Conservation (phyloP, 768 basidiomycete species). For the Sporobolomyces phaffii region DNA sequence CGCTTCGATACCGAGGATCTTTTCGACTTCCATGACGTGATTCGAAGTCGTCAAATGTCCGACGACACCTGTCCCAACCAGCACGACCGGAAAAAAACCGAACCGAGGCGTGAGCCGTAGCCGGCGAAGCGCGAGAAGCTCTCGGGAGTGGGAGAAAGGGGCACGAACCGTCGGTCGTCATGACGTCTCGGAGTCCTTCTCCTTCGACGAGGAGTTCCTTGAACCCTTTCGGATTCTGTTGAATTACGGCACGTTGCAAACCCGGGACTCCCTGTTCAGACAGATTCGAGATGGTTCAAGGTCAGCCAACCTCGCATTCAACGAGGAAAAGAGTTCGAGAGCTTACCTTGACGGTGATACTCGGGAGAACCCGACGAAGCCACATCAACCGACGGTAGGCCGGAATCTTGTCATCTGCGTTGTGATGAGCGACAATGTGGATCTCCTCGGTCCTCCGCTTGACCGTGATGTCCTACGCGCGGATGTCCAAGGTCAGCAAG, state of each 20-base stretch:
- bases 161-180: conserved; percentile 81
- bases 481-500: no score
- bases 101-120: not conserved
- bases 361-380: conserved; percentile 72
- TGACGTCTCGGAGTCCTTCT: conserved; percentile 90
- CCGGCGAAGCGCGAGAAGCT: no score
- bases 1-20: conserved; percentile 96
- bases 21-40: conserved; percentile 90
- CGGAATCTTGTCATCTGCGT: conserved; percentile 39
- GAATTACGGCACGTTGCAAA: conserved; percentile 89
- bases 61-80: conserved; percentile 82
- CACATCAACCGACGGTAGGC: conserved; percentile 59
- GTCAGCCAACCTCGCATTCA: not conserved
- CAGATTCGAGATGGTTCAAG: no score
- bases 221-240: conserved; percentile 84
- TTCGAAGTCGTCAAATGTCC: conserved; percentile 90
- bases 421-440: conserved; percentile 48
- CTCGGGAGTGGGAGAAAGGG: not conserved
- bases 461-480: conserved; percentile 45
- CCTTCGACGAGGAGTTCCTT: conserved; percentile 94
- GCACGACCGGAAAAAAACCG: not conserved
- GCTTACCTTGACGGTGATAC: conserved; percentile 80
- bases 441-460: conserved; percentile 47
- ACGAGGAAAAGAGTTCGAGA: not conserved
- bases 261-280: conserved; percentile 66